A percentile compares a stretch with the other conserved stretches of the same genome.
Conservation (phyloP, 805 yeast genomes). For the Teunomyces lycoperdinae region DNA sequence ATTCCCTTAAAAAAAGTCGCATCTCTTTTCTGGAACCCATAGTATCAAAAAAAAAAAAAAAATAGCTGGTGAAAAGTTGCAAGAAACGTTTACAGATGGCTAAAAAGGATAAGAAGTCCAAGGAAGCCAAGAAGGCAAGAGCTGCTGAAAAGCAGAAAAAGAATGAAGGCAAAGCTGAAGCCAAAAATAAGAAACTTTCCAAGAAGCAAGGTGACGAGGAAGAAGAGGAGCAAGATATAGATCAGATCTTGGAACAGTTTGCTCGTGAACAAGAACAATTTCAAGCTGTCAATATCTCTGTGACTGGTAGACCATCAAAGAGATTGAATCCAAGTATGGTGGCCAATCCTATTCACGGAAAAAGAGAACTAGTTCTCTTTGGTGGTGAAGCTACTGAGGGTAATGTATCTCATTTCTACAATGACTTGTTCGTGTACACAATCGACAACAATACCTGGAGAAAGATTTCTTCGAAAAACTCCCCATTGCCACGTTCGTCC, state of each 20-base stretch:
- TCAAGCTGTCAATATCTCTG: constrained; percentile 63
- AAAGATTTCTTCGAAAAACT: constrained; percentile 69
- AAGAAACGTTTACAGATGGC: constrained; percentile 57
- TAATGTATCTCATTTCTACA: constrained; percentile 64
- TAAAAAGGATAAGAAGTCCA: constrained; percentile 79
- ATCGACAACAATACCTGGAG: constrained; percentile 83
- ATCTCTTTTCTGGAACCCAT: neutral
- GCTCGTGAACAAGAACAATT: constrained; percentile 79
- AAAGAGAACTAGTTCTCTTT: constrained; percentile 74
- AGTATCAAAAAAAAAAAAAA: neutral
- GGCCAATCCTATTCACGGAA: constrained; percentile 71
- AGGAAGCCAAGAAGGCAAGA: constrained; percentile 89
- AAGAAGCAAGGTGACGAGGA: constrained; percentile 77
- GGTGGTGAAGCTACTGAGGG: constrained; percentile 79
- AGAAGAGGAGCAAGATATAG: constrained; percentile 85
- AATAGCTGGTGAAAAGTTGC: neutral
- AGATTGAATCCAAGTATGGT: constrained; percentile 76
- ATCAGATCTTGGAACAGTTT: constrained; percentile 72
- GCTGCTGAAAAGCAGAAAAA: constrained; percentile 80
- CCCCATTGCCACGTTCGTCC: constrained; percentile 91
- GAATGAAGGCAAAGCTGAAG: constrained; percentile 67
- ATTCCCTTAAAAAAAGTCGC: neutral
- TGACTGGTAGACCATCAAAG: constrained; percentile 57
- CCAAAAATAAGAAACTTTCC: constrained; percentile 70
- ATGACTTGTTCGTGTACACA: constrained; percentile 72